Evolutionary conservation across 192 early-diverging fungal genomes (phyloP), one percentile per base, ranked within the genome.

Genomic region (Piromyces finnis): DNA sequence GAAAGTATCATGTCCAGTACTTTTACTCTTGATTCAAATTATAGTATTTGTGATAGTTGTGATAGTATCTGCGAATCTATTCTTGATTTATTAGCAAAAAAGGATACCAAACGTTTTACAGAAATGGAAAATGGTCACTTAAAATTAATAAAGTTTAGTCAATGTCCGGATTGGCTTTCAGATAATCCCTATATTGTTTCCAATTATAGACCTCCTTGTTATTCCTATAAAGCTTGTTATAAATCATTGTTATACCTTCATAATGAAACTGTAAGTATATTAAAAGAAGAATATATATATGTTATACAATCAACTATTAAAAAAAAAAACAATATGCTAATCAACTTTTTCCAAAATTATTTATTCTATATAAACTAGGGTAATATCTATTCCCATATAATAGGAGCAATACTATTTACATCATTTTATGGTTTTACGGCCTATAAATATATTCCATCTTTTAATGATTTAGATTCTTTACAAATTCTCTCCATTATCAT

Each of bases 181-280:
- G 95, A 96, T 86, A 96, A 95, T 83, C 84, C 88, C 2, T 94
- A 84, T 79, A 95, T 98, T 81, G 87, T 85, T 26, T 85, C 85
- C 28, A 95, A 96, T 17, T 98, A 98, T 84, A 88, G 96, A 29
- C 88, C 89, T 28, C 91, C 93, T 32, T 88, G 88, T 13, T 86
- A 92, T 80, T 95, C 93, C 77, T 96, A 93, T 83, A 80, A 37
- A 5, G 90, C 85, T 79, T 98, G 96, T 84, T 80, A 94, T 35
- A 85, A 88, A 26, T 93, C 94, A 15, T 82, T 95, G 80, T 86
- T 90, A 28, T 96, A 93, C 85, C 78, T 95, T 28, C 95, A 98
- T 86, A 98, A 98, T 83, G 97, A 98, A 84, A 93, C 90, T 59
- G 96, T 68, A 68, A 22, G 32, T 35, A 7, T 35, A 7, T 35